Conservation (phyloP, 2,329 filamentous ascomycete species). For the Fusarium compactum region DNA sequence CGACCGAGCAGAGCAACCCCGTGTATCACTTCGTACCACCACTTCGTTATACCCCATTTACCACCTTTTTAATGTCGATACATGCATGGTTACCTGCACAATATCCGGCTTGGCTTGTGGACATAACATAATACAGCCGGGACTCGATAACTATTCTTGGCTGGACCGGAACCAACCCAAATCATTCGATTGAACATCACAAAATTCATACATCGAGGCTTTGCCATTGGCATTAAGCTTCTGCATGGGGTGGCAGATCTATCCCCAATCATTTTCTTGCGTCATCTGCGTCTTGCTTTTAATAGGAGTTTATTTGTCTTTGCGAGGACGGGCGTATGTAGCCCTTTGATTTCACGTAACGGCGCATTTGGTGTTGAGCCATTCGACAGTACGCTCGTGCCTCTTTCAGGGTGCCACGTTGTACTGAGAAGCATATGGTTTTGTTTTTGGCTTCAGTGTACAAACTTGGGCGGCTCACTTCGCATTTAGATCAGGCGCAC, state of each 20-base stretch:
- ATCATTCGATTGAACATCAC: slow-evolving; percentile 6
- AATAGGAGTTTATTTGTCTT: slow-evolving; percentile 3
- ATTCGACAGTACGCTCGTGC: background rate
- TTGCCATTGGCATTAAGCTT: background rate
- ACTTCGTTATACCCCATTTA: slow-evolving; percentile 35
- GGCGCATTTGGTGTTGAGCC: slow-evolving; percentile 23
- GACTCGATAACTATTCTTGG: slow-evolving; percentile 24
- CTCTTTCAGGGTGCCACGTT: slow-evolving; percentile 16
- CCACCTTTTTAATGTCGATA: slow-evolving; percentile 42
- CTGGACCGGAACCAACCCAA: slow-evolving; percentile 31
- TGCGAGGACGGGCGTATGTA: background rate
- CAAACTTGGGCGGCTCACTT: slow-evolving; percentile 26
- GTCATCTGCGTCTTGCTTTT: slow-evolving; percentile 9
- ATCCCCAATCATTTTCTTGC: slow-evolving; percentile 10
- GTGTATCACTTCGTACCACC: slow-evolving; percentile 29
- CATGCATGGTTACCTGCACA: slow-evolving; percentile 17
- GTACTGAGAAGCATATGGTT: slow-evolving; percentile 25
- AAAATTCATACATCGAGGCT: background rate
- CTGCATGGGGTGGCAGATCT: slow-evolving; percentile 15
- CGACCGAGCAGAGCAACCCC: slow-evolving; percentile 2
- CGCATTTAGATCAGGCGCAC: slow-evolving; percentile 34
- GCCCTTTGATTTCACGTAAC: background rate
- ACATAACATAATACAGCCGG: slow-evolving; percentile 12
- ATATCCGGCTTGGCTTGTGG: slow-evolving; percentile 17
- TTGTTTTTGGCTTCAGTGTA: slow-evolving; percentile 9